A percentile compares a stretch with the other conserved stretches of the same genome.
phyloP scores from a whole-genome alignment of 768 basidiomycete genomes.

The Termitomyces sp. region DNA sequence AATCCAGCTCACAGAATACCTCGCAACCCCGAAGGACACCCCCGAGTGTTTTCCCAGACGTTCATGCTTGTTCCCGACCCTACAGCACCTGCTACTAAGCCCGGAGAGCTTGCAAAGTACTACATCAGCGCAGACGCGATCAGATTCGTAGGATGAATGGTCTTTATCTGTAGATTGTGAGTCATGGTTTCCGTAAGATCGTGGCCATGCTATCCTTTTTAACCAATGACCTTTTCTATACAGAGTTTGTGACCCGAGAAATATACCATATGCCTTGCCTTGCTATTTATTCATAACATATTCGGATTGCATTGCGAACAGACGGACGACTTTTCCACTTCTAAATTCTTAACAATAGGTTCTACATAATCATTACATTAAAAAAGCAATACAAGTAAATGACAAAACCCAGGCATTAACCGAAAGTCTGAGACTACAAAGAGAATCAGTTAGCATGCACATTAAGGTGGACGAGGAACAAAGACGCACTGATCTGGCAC shows the following conservation, averaged over 20 bases:
- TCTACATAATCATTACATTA: constrained; percentile 9
- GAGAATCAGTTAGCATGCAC: constrained; percentile 16
- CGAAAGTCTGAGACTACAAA: constrained; percentile 83
- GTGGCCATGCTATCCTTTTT: background rate
- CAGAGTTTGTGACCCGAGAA: background rate
- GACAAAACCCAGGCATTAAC: constrained; percentile 31
- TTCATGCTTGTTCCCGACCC: constrained; percentile 82
- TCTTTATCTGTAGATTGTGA: constrained; percentile 6
- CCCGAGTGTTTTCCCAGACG: constrained; percentile 83
- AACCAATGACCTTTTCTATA: background rate
- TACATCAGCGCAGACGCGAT: constrained; percentile 75
- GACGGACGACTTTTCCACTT: background rate
- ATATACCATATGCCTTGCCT: background rate
- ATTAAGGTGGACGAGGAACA: background rate
- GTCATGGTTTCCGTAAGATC: background rate
- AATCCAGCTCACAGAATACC: constrained; percentile 49
- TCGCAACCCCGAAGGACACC: constrained; percentile 65
- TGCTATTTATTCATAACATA: constrained; percentile 1
- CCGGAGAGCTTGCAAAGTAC: constrained; percentile 76
- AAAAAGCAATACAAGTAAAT: constrained; percentile 8
- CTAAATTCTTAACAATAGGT: background rate
- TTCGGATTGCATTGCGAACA: constrained; percentile 1
- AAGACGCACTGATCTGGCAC: constrained; percentile 67
- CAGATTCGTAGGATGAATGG: constrained; percentile 62
- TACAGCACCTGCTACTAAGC: constrained; percentile 52